phyloP scores from a whole-genome alignment of 169 alveolate genomes.

The Cryptosporidium ubiquitum region DNA sequence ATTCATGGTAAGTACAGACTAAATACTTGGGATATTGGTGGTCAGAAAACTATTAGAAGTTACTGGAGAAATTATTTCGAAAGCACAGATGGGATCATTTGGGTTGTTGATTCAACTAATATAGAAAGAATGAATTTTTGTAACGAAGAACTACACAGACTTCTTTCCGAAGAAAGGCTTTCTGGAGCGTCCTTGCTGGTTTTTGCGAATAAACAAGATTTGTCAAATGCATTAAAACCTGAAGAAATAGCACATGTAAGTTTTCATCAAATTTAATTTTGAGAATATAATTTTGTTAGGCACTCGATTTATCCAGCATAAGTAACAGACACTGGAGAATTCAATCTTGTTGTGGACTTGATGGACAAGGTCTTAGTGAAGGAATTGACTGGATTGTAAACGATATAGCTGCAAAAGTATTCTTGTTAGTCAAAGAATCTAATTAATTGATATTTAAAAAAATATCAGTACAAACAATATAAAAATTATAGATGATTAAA shows the following conservation, averaged over 20 bases:
- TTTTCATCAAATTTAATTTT: slow-evolving; percentile 17
- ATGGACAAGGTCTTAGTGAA: slow-evolving; percentile 93
- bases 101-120: slow-evolving; percentile 98
- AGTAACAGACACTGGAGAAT: slow-evolving; percentile 93
- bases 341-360: slow-evolving; percentile 91
- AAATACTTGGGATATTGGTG: slow-evolving; percentile 99
- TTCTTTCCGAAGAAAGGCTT: slow-evolving; percentile 92
- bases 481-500: not conserved
- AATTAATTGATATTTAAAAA: slow-evolving; percentile 5
- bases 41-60: slow-evolving; percentile 97
- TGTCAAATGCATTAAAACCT: slow-evolving; percentile 90
- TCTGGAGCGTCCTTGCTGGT: slow-evolving; percentile 85
- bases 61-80: slow-evolving; percentile 99
- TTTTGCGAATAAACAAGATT: slow-evolving; percentile 96
- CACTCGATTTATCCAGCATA: slow-evolving; percentile 4
- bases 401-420: slow-evolving; percentile 91
- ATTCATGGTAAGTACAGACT: slow-evolving; percentile 82
- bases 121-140: slow-evolving; percentile 94
- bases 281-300: slow-evolving; percentile 64
- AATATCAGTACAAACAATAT: not conserved
- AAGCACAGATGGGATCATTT: slow-evolving; percentile 97
- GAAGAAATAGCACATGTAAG: slow-evolving; percentile 81
- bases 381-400: slow-evolving; percentile 95
- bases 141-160: slow-evolving; percentile 91
- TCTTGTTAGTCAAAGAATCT: slow-evolving; percentile 73